Evolutionary conservation across 2,329 filamentous ascomycete species (phyloP).

Genomic region (Colletotrichum horii): DNA sequence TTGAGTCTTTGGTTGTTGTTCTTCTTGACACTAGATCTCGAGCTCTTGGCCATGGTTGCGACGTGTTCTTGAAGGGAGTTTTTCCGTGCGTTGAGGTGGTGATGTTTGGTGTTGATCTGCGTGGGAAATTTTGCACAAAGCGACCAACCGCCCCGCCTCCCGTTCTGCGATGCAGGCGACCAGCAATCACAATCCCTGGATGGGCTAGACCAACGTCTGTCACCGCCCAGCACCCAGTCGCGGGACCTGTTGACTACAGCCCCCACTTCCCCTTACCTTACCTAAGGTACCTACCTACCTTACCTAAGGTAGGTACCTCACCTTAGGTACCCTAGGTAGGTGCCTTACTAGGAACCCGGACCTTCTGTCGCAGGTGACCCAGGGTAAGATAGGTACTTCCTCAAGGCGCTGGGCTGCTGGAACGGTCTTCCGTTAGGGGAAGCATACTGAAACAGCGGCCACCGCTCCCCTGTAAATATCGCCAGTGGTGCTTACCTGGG

Average conservation of each 20-base stretch:
- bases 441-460: not conserved
- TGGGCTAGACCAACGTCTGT: not conserved
- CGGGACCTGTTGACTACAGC: slow-evolving; percentile 6
- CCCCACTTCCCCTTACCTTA: no score
- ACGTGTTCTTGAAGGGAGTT: not conserved
- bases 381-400: not conserved
- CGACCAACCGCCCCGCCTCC: slow-evolving; percentile 5
- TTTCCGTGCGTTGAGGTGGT: not conserved
- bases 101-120: not conserved
- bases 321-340: no score
- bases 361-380: not conserved
- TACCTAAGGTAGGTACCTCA: no score
- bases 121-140: slow-evolving; percentile 14
- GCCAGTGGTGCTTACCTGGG: not conserved
- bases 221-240: not conserved
- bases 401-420: not conserved
- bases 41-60: slow-evolving; percentile 82
- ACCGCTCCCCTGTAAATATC: not conserved
- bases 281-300: no score
- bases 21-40: slow-evolving; percentile 80
- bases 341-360: no score
- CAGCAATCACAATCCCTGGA: not conserved
- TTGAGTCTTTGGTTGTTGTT: slow-evolving; percentile 83
- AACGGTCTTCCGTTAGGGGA: not conserved
- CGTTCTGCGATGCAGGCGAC: not conserved